These are phyloP conservation scores for Euclidium syriacum DNA, from an alignment of 345 rosid species.

Conservation along the genomic window DNA sequence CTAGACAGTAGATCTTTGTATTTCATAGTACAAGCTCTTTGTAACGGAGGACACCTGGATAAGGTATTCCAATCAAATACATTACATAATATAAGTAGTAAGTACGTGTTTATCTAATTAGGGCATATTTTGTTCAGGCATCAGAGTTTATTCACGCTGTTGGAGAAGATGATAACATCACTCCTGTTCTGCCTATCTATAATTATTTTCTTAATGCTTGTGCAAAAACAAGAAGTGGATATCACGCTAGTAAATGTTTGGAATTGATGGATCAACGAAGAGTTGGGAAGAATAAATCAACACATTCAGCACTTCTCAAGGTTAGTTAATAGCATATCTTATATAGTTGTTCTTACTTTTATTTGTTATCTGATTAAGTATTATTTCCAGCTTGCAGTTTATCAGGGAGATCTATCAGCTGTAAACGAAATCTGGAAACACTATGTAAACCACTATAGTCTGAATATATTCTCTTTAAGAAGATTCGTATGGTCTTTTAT, in stretches of 20 bases:
- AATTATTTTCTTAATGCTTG: slow-evolving; percentile 63
- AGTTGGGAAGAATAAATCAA: slow-evolving; percentile 69
- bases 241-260: slow-evolving; percentile 58
- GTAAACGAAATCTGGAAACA: slow-evolving; percentile 62
- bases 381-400: slow-evolving; percentile 71
- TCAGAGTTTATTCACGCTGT: slow-evolving; percentile 43
- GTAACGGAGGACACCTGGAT: slow-evolving; percentile 69
- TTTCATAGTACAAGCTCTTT: slow-evolving; percentile 60
- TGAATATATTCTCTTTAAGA: slow-evolving; percentile 39
- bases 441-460: slow-evolving; percentile 54
- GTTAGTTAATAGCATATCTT: slow-evolving; percentile 33
- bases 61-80: slow-evolving; percentile 43
- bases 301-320: slow-evolving; percentile 73
- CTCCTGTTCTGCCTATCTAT: slow-evolving; percentile 45
- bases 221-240: slow-evolving; percentile 30
- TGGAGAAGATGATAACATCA: slow-evolving; percentile 43
- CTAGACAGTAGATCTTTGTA: slow-evolving; percentile 41
- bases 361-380: slow-evolving; percentile 17
- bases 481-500: slow-evolving; percentile 62
- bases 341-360: background rate
- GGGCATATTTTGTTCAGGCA: slow-evolving; percentile 47
- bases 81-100: background rate
- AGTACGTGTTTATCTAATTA: background rate
- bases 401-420: slow-evolving; percentile 50
- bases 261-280: slow-evolving; percentile 65